phyloP scores from a whole-genome alignment of 371 early-diverging fungal species.

The Rhizopus arrhizus region DNA sequence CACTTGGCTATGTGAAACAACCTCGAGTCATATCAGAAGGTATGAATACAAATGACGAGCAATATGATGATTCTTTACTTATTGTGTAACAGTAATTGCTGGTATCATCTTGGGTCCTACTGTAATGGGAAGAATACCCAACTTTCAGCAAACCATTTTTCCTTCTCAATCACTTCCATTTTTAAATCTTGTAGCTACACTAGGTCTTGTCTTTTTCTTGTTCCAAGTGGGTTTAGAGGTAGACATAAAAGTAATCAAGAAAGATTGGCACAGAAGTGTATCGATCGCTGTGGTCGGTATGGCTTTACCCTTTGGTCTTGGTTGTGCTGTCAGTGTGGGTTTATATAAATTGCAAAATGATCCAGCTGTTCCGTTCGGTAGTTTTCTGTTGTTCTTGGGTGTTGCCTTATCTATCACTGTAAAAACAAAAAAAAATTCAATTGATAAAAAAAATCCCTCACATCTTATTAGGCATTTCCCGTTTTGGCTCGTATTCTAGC shows the following conservation, averaged over 20 bases:
- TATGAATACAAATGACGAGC: slow-evolving; percentile 9
- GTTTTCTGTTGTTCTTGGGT: slow-evolving; percentile 80
- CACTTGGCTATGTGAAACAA: slow-evolving; percentile 62
- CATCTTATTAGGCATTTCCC: slow-evolving; percentile 72
- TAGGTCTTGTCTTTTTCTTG: slow-evolving; percentile 89
- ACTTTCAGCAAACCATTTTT: slow-evolving; percentile 66
- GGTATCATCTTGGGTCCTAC: slow-evolving; percentile 82
- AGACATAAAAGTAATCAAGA: slow-evolving; percentile 55
- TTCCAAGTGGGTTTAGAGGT: slow-evolving; percentile 89
- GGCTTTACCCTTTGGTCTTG: slow-evolving; percentile 75
- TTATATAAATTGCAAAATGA: slow-evolving; percentile 60
- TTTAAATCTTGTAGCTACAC: slow-evolving; percentile 78
- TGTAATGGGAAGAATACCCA: slow-evolving; percentile 72
- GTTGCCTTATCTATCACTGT: slow-evolving; percentile 91
- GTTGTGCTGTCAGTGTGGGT: slow-evolving; percentile 70
- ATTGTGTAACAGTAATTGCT: slow-evolving; percentile 56
- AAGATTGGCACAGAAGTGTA: slow-evolving; percentile 48
- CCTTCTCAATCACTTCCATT: slow-evolving; percentile 63
- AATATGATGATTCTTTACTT: slow-evolving; percentile 11
- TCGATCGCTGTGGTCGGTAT: slow-evolving; percentile 74
- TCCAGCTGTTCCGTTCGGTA: slow-evolving; percentile 57
- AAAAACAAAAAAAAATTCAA: slow-evolving; percentile 13
- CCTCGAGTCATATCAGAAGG: slow-evolving; percentile 79
- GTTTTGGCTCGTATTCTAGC: slow-evolving; percentile 92
- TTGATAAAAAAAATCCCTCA: neutral